phyloP scores from a whole-genome alignment of 2,329 filamentous ascomycete genomes.

The Fusarium pseudonygamai region DNA sequence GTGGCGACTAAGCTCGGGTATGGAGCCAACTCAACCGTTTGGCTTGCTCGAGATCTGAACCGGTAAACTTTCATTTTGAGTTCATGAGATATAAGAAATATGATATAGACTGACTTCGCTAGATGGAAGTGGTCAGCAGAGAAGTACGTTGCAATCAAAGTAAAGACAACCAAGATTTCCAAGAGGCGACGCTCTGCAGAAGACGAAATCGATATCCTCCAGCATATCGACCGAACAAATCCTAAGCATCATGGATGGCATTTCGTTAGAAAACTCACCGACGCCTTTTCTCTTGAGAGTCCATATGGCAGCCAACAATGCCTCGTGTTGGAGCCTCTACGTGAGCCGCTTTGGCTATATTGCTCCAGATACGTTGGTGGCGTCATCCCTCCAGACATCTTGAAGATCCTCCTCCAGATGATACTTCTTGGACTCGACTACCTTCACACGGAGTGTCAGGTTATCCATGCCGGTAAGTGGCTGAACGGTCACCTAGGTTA shows the following conservation, averaged over 20 bases:
- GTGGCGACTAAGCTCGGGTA: conserved; percentile 36
- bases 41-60: conserved; percentile 35
- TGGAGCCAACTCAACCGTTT: conserved; percentile 37
- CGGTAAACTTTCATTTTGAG: neutral
- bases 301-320: conserved; percentile 21
- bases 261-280: conserved; percentile 31
- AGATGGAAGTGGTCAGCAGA: conserved; percentile 5
- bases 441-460: conserved; percentile 33
- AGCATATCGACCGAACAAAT: conserved; percentile 19
- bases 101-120: fast-evolving
- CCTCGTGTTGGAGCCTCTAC: conserved; percentile 34
- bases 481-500: fast-evolving
- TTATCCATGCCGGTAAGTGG: conserved; percentile 33
- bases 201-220: conserved; percentile 27
- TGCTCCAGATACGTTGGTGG: conserved; percentile 24
- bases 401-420: conserved; percentile 38
- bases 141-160: conserved; percentile 37
- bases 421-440: conserved; percentile 38
- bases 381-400: conserved; percentile 28
- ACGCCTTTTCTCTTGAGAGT: conserved; percentile 20
- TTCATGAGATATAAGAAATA: too few species aligned
- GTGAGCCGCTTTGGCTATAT: conserved; percentile 42
- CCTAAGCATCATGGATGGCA: conserved; percentile 27
- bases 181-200: neutral
- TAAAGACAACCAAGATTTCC: conserved; percentile 4